Percentiles rank a stretch among this genome's conserved stretches.
These are phyloP conservation scores for Trapa bicornis DNA, from an alignment of 345 rosid species.

Conservation along the genomic window DNA sequence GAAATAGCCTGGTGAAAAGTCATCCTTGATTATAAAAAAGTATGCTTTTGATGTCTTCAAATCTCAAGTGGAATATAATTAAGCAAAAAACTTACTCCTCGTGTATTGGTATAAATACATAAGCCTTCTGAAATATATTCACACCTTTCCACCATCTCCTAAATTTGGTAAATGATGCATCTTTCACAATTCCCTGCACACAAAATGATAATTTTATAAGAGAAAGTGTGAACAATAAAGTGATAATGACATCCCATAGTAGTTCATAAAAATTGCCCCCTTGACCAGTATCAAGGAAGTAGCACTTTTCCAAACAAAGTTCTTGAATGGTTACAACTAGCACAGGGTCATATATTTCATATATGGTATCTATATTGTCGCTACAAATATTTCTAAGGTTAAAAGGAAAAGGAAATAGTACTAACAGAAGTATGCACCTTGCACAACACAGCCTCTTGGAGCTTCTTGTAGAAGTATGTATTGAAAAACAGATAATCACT, in stretches of 20 bases:
- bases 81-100: constrained; percentile 52
- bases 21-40: background rate
- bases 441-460: constrained; percentile 51
- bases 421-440: constrained; percentile 36
- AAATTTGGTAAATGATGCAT: constrained; percentile 51
- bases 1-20: background rate
- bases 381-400: background rate
- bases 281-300: background rate
- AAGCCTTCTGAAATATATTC: constrained; percentile 76
- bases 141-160: constrained; percentile 98
- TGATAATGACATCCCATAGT: background rate
- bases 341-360: background rate
- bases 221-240: background rate
- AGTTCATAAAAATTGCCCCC: background rate
- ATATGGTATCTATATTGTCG: background rate
- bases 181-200: constrained; percentile 44
- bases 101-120: constrained; percentile 78
- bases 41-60: background rate
- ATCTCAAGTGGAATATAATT: background rate
- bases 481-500: constrained; percentile 61
- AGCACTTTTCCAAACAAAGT: background rate
- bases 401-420: background rate
- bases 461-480: constrained; percentile 83
- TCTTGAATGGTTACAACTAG: background rate
- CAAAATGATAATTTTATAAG: constrained; percentile 1